Percentiles rank a stretch among this genome's conserved stretches.
Evolutionary conservation across 495 filamentous ascomycete species (phyloP).

Genomic region (Podospora australis): DNA sequence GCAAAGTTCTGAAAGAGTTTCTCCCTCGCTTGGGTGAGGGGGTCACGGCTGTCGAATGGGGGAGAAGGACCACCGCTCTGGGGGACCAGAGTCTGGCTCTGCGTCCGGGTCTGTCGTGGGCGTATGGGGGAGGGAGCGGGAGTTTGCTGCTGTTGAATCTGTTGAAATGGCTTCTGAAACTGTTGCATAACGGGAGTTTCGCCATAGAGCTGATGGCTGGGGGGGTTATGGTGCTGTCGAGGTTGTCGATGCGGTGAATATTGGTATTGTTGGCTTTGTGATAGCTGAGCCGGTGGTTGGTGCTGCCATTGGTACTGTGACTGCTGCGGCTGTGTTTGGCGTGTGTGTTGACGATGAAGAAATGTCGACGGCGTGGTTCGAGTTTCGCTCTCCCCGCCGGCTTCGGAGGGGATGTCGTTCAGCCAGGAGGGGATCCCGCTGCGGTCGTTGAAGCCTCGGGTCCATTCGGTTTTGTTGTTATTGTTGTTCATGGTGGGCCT

Average conservation of each 20-base stretch:
- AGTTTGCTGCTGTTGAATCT: neutral
- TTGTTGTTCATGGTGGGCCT: no score
- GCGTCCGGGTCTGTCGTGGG: neutral
- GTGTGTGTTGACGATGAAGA: no score
- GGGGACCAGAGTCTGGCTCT: neutral
- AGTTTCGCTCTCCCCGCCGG: slow-evolving; percentile 1
- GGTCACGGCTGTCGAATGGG: neutral
- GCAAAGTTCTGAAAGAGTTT: slow-evolving; percentile 1
- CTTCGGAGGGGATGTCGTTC: slow-evolving; percentile 6
- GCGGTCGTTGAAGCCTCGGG: no score
- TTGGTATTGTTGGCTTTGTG: neutral
- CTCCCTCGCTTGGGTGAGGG: neutral
- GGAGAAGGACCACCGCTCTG: neutral
- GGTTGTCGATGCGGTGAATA: neutral
- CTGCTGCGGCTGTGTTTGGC: neutral
- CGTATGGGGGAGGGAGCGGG: neutral
- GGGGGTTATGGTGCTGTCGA: neutral
- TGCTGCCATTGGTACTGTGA: neutral
- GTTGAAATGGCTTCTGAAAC: neutral
- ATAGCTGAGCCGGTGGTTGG: neutral
- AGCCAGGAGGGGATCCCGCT: slow-evolving; percentile 8
- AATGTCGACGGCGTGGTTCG: no score
- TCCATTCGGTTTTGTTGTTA: no score
- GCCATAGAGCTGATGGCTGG: neutral
- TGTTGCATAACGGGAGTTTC: neutral